phyloP scores from a whole-genome alignment of 2,329 filamentous ascomycete species.

The Macrophomina tecta region DNA sequence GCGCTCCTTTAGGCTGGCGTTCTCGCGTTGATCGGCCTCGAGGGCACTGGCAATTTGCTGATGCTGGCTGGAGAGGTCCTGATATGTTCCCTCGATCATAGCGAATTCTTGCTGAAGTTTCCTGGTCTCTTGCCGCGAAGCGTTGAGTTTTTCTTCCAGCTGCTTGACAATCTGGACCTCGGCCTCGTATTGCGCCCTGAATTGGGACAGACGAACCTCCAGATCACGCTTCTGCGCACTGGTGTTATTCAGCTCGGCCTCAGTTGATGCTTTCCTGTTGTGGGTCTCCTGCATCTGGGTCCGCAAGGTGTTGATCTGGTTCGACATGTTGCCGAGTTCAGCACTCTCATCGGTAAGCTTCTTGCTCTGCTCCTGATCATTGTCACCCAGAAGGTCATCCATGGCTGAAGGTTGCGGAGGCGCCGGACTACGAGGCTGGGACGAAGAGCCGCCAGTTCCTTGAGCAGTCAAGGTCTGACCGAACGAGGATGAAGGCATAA shows the following conservation, averaged over 20 bases:
- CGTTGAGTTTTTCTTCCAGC: slow-evolving; percentile 80
- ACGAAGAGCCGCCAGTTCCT: slow-evolving; percentile 68
- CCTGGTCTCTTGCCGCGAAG: slow-evolving; percentile 78
- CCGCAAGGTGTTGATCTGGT: slow-evolving; percentile 87
- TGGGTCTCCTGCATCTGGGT: slow-evolving; percentile 96
- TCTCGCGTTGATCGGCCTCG: slow-evolving; percentile 88
- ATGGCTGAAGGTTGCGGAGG: slow-evolving; percentile 58
- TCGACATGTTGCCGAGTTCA: slow-evolving; percentile 93
- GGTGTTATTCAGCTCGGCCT: slow-evolving; percentile 81
- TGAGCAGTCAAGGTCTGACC: slow-evolving; percentile 81
- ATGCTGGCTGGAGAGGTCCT: slow-evolving; percentile 83
- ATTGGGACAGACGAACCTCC: slow-evolving; percentile 83
- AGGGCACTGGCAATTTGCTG: slow-evolving; percentile 75
- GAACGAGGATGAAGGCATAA: slow-evolving; percentile 90
- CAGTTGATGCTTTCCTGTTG: slow-evolving; percentile 76
- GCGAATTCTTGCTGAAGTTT: slow-evolving; percentile 85
- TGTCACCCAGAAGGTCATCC: slow-evolving; percentile 90
- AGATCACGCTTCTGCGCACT: slow-evolving; percentile 91
- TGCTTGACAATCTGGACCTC: slow-evolving; percentile 86
- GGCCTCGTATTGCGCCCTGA: slow-evolving; percentile 88
- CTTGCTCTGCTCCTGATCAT: slow-evolving; percentile 85
- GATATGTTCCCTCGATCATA: slow-evolving; percentile 78
- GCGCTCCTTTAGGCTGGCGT: slow-evolving; percentile 81
- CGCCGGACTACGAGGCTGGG: slow-evolving; percentile 42
- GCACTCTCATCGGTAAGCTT: slow-evolving; percentile 88